These are phyloP conservation scores for Tricholoma bakamatsutake DNA, from an alignment of 768 basidiomycete genomes.

Conservation along the genomic window DNA sequence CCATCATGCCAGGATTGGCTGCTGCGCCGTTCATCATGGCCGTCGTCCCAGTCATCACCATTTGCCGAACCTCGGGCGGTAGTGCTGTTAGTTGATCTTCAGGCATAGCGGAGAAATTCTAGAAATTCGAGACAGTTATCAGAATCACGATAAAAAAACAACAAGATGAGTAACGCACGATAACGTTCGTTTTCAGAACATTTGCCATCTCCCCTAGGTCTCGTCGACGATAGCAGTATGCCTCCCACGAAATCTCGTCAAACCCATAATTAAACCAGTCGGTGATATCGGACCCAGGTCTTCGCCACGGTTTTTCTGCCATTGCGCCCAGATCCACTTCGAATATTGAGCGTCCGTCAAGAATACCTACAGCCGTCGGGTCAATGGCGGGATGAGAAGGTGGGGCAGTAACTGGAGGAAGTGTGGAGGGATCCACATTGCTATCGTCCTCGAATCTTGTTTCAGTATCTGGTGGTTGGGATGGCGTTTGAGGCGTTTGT, in stretches of 20 bases:
- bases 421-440: constrained; percentile 55
- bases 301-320: constrained; percentile 85
- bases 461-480: constrained; percentile 12
- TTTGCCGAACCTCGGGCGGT: constrained; percentile 76
- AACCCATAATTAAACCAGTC: constrained; percentile 99
- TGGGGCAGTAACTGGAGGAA: constrained; percentile 66
- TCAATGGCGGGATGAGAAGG: constrained; percentile 79
- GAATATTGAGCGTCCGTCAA: constrained; percentile 75
- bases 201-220: constrained; percentile 76
- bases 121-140: constrained; percentile 7
- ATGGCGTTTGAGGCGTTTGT: constrained; percentile 4
- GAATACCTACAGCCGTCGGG: constrained; percentile 53
- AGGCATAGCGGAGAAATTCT: constrained; percentile 80
- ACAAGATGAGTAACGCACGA: constrained; percentile 43
- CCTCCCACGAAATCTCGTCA: constrained; percentile 94
- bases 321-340: constrained; percentile 76
- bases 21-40: constrained; percentile 69
- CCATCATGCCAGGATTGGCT: constrained; percentile 53
- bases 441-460: constrained; percentile 29
- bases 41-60: constrained; percentile 81
- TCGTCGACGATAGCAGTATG: constrained; percentile 80
- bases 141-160: constrained; percentile 1
- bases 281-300: constrained; percentile 86
- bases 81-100: constrained; percentile 76
- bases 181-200: constrained; percentile 76